Evolutionary conservation across 2,329 filamentous ascomycete species (phyloP).

Genomic region (Grosmannia huntii): DNA sequence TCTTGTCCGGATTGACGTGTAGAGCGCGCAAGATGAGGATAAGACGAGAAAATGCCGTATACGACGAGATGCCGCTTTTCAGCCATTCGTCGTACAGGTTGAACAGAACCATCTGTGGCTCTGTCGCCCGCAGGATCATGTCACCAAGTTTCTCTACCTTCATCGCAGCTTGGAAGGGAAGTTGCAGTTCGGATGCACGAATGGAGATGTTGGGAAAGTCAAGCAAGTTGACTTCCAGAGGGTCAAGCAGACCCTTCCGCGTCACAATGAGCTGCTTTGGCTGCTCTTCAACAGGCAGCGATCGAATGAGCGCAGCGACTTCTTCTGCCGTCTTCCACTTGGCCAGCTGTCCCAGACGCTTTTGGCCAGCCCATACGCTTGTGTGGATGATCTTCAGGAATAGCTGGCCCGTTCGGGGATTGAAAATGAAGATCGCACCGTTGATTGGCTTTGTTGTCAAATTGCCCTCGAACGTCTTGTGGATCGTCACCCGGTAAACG

Average conservation of each 20-base stretch:
- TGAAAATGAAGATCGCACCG: conserved; percentile 99
- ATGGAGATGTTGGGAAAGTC: conserved; percentile 99
- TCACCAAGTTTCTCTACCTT: conserved; percentile 98
- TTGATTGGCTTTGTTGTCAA: conserved; percentile 99
- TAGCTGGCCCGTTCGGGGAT: conserved; percentile 91
- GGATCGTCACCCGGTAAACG: conserved; percentile 97
- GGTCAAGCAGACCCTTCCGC: conserved; percentile 90
- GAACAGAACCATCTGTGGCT: conserved; percentile 99
- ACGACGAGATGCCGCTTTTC: conserved; percentile 85
- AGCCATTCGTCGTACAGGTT: conserved; percentile 98
- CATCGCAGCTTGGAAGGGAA: conserved; percentile 99
- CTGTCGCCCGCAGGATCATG: conserved; percentile 95
- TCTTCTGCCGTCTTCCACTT: conserved; percentile 99
- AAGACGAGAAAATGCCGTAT: conserved; percentile 93
- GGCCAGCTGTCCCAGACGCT: conserved; percentile 92
- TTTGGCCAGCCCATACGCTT: conserved; percentile 97
- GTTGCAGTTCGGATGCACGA: conserved; percentile 86
- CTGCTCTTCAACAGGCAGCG: conserved; percentile 91
- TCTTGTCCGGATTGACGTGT: conserved; percentile 97
- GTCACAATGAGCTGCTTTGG: conserved; percentile 98
- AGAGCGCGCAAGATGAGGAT: conserved; percentile 87
- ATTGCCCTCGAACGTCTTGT: conserved; percentile 99
- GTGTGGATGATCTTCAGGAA: conserved; percentile 99
- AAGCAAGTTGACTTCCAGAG: conserved; percentile 88
- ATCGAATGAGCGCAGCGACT: conserved; percentile 93